Conservation (phyloP, 2,329 filamentous ascomycete genomes). For the Diaporthe vexans region DNA sequence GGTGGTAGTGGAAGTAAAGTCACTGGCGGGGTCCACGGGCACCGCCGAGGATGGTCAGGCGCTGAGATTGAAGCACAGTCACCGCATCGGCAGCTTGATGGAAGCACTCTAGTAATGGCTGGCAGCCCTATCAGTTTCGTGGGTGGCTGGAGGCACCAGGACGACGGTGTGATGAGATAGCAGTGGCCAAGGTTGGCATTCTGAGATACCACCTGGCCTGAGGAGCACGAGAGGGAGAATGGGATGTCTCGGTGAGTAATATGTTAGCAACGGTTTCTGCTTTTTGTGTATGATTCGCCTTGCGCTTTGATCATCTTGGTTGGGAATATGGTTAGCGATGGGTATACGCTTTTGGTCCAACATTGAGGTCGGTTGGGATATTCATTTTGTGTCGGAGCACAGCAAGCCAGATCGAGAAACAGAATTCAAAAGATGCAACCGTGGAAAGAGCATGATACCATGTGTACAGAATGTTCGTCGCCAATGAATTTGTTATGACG, state of each 20-base stretch:
- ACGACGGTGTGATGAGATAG: not conserved
- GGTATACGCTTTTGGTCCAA: not conserved
- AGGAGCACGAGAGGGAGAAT: not conserved
- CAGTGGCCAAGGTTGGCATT: conserved; percentile 28
- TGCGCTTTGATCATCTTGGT: conserved; percentile 1
- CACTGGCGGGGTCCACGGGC: not conserved
- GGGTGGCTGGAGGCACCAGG: conserved; percentile 38
- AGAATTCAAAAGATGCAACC: too few species aligned
- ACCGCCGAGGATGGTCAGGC: conserved; percentile 15
- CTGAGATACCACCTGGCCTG: not conserved
- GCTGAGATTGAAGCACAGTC: conserved; percentile 37
- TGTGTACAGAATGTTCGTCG: too few species aligned
- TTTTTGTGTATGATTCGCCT: not conserved
- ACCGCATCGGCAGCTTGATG: conserved; percentile 40
- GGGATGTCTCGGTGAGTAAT: not conserved
- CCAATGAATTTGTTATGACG: not conserved
- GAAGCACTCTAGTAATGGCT: conserved; percentile 30
- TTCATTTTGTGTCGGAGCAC: conserved; percentile 4
- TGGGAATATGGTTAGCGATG: conserved; percentile 25
- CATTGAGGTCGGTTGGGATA: conserved; percentile 23
- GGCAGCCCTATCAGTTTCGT: conserved; percentile 40
- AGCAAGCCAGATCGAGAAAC: too few species aligned
- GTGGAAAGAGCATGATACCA: too few species aligned
- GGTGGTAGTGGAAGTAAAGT: conserved; percentile 1
- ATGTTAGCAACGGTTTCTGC: not conserved